Evolutionary conservation across 2,329 filamentous ascomycete species (phyloP), one percentile per base, ranked within the genome.

Genomic region (Cercospora canescens): DNA sequence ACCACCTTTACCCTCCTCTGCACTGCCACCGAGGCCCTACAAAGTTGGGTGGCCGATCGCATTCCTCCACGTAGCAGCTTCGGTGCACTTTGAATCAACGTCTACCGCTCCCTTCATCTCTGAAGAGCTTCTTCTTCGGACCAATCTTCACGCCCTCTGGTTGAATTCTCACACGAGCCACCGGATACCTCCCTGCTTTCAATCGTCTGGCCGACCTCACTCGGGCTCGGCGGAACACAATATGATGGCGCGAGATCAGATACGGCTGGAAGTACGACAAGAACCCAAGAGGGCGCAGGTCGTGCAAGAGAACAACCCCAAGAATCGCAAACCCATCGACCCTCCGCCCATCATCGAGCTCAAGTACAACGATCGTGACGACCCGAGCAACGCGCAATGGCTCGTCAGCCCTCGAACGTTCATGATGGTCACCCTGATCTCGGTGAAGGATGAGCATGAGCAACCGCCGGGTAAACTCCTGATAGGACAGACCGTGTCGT

Each of bases 311-410:
- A 72, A 70, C 64, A 70, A 70, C 56, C 68, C 68, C 34, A 72
- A 72, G 60, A 70, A 69, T 12, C 89, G 93, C 71, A 96, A 96
- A 78, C 92, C 93, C 7, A 88, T 97, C 74, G 93, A 97, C 76
- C 93, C 94, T 60, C 93, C 93, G 12, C 93, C 93, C 48, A 91
- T 96, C 72, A 83, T 96, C 54, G 89, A 94, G 79, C 84, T 96
- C 55, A 79, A 80, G 78, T 86, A 88, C 64, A 79, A 70, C 37
- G 72, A 69, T 65, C 66, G 61, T 58, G 59, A 72, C 58, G 87
- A 87, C 75, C 82, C 85, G 18, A 79, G 30, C 50, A 63, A 60
- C 70, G 87, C 85, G 65, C 83, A 88, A 70, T 89, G 85, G 76
- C 81, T 89, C 41, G 86, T 88, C 76, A 89, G 86, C 70, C 88